phyloP scores from a whole-genome alignment of 2,329 filamentous ascomycete species.

The Pseudogymnoascus sp. region DNA sequence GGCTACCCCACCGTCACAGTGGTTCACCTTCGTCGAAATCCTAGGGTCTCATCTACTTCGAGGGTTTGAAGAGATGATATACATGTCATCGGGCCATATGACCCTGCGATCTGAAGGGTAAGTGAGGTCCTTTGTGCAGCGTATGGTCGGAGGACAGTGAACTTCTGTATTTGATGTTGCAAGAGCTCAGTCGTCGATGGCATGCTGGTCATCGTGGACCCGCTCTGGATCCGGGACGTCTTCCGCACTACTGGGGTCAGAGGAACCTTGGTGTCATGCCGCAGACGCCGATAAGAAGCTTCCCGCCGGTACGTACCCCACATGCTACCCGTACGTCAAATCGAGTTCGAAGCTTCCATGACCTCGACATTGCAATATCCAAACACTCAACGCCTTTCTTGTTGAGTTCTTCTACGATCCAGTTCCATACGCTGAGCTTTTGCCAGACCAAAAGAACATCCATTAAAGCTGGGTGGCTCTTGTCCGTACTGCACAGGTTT shows the following conservation, averaged over 20 bases:
- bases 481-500: neutral
- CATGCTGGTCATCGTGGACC: constrained; percentile 7
- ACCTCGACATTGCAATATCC: neutral
- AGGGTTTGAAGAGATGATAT: constrained; percentile 1
- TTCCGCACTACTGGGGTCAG: constrained; percentile 9
- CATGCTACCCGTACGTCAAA: constrained; percentile 7
- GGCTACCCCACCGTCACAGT: constrained; percentile 17
- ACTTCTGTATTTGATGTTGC: neutral
- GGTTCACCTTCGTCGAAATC: neutral
- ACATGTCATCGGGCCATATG: constrained; percentile 9
- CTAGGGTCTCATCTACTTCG: neutral
- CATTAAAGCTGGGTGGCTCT: neutral
- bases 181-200: neutral
- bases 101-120: neutral
- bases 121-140: neutral
- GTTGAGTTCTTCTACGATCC: neutral
- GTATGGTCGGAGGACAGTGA: neutral
- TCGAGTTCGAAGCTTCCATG: constrained; percentile 1
- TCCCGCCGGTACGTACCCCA: constrained; percentile 6
- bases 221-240: constrained; percentile 9
- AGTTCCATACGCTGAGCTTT: neutral
- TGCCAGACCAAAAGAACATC: neutral
- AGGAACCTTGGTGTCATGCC: constrained; percentile 9
- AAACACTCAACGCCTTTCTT: neutral
- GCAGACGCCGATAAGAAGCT: neutral